Percentiles rank a stretch among this genome's conserved stretches.
Conservation (phyloP, 139 green algal genomes). For the Penium margaritaceum region DNA sequence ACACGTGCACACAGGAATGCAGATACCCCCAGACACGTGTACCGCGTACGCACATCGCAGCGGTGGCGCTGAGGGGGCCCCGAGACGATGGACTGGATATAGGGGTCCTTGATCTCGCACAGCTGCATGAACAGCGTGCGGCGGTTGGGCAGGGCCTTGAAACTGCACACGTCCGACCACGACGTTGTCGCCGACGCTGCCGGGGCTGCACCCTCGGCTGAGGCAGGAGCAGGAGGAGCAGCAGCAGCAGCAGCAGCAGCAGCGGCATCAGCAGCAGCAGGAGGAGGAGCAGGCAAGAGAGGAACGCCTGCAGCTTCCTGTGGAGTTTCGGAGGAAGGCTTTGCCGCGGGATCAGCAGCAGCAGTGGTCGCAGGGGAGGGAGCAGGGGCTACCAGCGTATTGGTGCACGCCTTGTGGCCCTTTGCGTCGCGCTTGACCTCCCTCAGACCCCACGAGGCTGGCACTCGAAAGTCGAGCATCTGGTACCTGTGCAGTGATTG, state of each 20-base stretch:
- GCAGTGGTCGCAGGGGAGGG: too few relatives aligned
- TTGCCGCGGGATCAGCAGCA: too few relatives aligned
- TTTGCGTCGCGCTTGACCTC: too few relatives aligned
- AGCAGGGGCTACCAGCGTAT: too few relatives aligned
- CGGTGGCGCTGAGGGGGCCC: neutral
- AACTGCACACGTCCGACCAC: neutral
- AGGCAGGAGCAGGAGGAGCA: too few relatives aligned
- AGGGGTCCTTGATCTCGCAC: neutral
- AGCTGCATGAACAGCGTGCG: neutral
- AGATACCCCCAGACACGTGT: neutral
- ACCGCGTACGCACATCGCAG: neutral
- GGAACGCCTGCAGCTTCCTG: too few relatives aligned
- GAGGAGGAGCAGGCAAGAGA: too few relatives aligned
- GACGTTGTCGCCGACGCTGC: too few relatives aligned
- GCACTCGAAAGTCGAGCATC: conserved; percentile 29
- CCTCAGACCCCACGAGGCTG: conserved; percentile 3
- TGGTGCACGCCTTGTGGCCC: neutral
- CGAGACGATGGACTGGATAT: neutral
- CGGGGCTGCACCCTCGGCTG: too few relatives aligned
- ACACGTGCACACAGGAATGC: neutral
- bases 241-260: too few relatives aligned
- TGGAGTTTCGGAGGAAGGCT: too few relatives aligned
- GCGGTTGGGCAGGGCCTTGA: neutral
- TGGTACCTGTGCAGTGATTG: conserved; percentile 37
- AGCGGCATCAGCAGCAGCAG: too few relatives aligned